Evolutionary conservation across 768 basidiomycete species (phyloP).

Genomic region (Cystobasidium tubakii): DNA sequence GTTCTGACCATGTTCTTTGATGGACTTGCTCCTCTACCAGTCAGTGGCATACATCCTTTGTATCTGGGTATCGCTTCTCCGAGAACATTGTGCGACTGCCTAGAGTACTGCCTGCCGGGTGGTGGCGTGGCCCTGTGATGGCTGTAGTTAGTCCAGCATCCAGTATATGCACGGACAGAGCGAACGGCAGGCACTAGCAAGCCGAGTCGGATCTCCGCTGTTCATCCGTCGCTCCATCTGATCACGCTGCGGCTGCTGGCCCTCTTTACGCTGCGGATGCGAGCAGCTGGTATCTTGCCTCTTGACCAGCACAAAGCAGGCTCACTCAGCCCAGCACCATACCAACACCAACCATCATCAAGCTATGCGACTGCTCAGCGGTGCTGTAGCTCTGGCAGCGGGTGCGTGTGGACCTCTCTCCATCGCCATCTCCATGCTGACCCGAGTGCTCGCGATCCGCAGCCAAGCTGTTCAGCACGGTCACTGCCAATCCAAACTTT

Average conservation of each 20-base stretch:
- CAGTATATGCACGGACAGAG: too few relatives aligned
- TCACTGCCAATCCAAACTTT: slow-evolving; percentile 18
- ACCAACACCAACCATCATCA: neutral
- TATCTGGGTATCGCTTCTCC: too few relatives aligned
- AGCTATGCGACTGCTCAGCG: neutral
- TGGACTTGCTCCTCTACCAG: too few relatives aligned
- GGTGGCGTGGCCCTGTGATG: neutral
- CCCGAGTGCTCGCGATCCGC: neutral
- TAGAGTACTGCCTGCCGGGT: too few relatives aligned
- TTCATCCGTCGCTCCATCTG: neutral
- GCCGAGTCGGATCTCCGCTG: neutral
- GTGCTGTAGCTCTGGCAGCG: neutral
- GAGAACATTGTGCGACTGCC: too few relatives aligned
- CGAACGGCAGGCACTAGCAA: too few relatives aligned
- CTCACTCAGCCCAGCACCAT: neutral
- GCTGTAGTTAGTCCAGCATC: too few relatives aligned
- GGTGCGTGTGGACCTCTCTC: neutral
- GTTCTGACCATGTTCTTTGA: too few relatives aligned
- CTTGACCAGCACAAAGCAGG: neutral
- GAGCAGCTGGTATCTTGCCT: neutral
- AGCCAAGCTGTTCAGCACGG: neutral
- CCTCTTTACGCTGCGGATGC: neutral
- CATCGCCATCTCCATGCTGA: neutral
- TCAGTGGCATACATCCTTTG: too few relatives aligned
- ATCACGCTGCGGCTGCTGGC: too few relatives aligned